Conservation (phyloP, 2,329 filamentous ascomycete species). For the Fusarium secorum region DNA sequence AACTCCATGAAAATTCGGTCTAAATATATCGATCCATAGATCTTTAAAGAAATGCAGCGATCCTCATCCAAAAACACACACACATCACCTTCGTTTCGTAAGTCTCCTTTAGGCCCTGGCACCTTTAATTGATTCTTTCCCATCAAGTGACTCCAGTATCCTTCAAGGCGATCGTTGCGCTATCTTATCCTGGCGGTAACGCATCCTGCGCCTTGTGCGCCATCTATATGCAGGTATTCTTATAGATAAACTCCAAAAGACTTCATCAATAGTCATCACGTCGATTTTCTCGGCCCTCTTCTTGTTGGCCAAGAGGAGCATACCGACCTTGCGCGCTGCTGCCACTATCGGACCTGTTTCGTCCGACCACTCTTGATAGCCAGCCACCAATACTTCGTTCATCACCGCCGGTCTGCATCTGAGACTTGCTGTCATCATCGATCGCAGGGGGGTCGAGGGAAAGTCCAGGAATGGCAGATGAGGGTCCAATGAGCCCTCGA, state of each 20-base stretch:
- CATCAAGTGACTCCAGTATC: slow-evolving; percentile 19
- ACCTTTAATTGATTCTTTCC: slow-evolving; percentile 3
- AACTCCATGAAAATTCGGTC: slow-evolving; percentile 31
- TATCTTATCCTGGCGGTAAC: slow-evolving; percentile 29
- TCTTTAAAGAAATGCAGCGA: slow-evolving; percentile 11
- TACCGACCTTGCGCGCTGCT: slow-evolving; percentile 54
- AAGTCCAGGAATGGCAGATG: slow-evolving; percentile 78
- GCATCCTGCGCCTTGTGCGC: slow-evolving; percentile 33
- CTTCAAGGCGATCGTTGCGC: slow-evolving; percentile 3
- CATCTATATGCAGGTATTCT: slow-evolving; percentile 52
- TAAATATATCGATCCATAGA: slow-evolving; percentile 29
- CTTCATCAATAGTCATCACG: slow-evolving; percentile 40
- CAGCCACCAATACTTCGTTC: slow-evolving; percentile 60
- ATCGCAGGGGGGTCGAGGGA: slow-evolving; percentile 81
- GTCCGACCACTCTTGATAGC: slow-evolving; percentile 53
- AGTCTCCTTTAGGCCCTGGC: slow-evolving; percentile 1
- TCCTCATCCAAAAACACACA: slow-evolving; percentile 17
- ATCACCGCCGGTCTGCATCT: slow-evolving; percentile 46
- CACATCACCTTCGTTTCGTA: slow-evolving; percentile 20
- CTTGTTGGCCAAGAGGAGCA: slow-evolving; percentile 53
- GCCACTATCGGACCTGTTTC: slow-evolving; percentile 50
- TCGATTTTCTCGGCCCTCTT: slow-evolving; percentile 47
- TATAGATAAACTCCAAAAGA: slow-evolving; percentile 37
- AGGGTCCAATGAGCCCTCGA: slow-evolving; percentile 65
- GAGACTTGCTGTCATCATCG: slow-evolving; percentile 56